These are phyloP conservation scores for Peronospora destructor DNA, from an alignment of 352 stramenopile genomes.

Conservation along the genomic window DNA sequence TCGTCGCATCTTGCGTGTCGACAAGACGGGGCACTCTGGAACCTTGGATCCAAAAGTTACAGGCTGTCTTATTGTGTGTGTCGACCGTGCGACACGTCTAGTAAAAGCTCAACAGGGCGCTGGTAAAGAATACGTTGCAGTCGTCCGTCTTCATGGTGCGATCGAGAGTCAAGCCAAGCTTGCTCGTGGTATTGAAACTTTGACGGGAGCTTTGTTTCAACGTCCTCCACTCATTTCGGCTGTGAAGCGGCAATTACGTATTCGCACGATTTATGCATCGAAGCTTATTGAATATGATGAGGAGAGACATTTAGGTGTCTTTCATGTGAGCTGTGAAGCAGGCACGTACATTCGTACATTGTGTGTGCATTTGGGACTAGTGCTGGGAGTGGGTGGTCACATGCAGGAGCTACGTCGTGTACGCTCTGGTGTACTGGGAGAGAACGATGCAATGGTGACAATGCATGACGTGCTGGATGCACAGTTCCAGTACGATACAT, in stretches of 20 bases:
- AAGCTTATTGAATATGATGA: conserved; percentile 99
- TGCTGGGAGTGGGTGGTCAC: conserved; percentile 96
- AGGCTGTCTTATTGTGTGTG: conserved; percentile 99
- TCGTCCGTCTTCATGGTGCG: conserved; percentile 96
- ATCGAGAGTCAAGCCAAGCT: conserved; percentile 90
- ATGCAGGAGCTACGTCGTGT: conserved; percentile 99
- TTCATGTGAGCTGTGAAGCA: conserved; percentile 96
- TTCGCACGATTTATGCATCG: conserved; percentile 98
- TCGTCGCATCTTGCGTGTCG: conserved; percentile 98
- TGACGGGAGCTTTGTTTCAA: conserved; percentile 99
- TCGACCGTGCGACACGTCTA: conserved; percentile 95
- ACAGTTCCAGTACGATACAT: conserved; percentile 97
- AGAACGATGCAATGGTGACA: conserved; percentile 96
- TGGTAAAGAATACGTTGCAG: conserved; percentile 99
- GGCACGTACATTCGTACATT: conserved; percentile 99
- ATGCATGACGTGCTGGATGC: conserved; percentile 99
- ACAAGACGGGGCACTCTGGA: conserved; percentile 99
- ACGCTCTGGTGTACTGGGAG: conserved; percentile 92
- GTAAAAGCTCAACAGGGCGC: conserved; percentile 90
- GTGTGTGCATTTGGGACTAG: conserved; percentile 98
- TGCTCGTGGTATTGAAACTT: conserved; percentile 94
- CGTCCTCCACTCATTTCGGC: conserved; percentile 98
- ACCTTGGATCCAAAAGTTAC: conserved; percentile 99
- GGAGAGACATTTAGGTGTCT: conserved; percentile 95
- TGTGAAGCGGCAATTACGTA: conserved; percentile 99